Base-by-base conservation (phyloP, 179 eudicot species). In the Beta macrorhiza region DNA sequence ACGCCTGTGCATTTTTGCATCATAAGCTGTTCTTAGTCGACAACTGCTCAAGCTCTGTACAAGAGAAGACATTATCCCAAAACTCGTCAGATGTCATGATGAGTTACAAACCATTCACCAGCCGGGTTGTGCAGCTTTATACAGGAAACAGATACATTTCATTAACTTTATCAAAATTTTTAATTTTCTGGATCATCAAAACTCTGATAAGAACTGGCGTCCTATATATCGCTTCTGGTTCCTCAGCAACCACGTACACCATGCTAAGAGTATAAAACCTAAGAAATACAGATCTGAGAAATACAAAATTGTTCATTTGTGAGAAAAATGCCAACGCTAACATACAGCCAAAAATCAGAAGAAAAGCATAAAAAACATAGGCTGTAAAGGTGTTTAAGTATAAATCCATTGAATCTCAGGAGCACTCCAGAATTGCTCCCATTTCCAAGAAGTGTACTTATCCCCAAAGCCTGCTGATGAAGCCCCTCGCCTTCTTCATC, bases 401-500 rank as follows among this genome's bases (percentile, higher is more conserved):
- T 8, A 12, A 56, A 37, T 32, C 52, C 45, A 75, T 76, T 37
- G 17, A 17, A 65, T 75, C 25, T 47, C 44, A 9, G 74, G 29
- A 67, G 14, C 20, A 57, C 10, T 5, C 19, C 13, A 45, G 2
- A 79, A 72, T 72, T 17, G 55, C 80, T 53, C 67, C 59, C 37
- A 7, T 63, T 55, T 14, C 10, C 19, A 32, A 62, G 29, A 52
- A 49, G 63, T 45, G 67, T 19, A 67, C 58, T 90, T 84, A 94
- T 83, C 97, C 80, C 95, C 95, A 91, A 72, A 91, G 83, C 90
- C 96, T 84, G 83, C 92, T 88, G 4, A 92, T 76, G 80, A 94
- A 87, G 52, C 97, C 93, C 83, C 91, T 90, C 32, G 92, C 92
- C 75, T 92, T 92, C 94, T 91, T 96, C 93, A 89, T 88, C 87